A percentile compares a stretch with the other conserved stretches of the same genome.
phyloP scores from a whole-genome alignment of 345 rosid species.

The Microthlaspi erraticum region DNA sequence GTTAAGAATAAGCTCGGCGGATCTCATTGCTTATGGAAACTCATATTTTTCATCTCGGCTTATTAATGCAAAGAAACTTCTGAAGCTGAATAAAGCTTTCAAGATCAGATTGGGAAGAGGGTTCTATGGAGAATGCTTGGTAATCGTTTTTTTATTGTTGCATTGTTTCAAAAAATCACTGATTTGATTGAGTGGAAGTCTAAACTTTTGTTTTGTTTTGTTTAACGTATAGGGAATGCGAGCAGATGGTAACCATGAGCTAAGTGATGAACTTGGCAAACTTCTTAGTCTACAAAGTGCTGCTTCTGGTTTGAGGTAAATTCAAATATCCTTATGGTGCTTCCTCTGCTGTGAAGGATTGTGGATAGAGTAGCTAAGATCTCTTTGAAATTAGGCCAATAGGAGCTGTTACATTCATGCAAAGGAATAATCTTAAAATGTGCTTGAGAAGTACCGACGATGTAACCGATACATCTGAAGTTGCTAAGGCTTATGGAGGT shows the following conservation, averaged over 20 bases:
- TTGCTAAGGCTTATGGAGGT: slow-evolving; percentile 96
- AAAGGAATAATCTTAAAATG: slow-evolving; percentile 80
- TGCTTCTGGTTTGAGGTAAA: slow-evolving; percentile 76
- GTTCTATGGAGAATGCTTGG: slow-evolving; percentile 94
- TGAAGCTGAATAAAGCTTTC: slow-evolving; percentile 64
- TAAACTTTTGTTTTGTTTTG: neutral
- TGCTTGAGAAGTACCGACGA: slow-evolving; percentile 75
- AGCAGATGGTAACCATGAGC: slow-evolving; percentile 69
- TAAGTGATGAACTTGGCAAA: slow-evolving; percentile 76
- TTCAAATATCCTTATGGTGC: neutral
- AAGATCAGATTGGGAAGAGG: slow-evolving; percentile 80
- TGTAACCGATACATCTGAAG: slow-evolving; percentile 72
- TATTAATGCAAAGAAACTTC: slow-evolving; percentile 62
- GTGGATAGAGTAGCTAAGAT: neutral
- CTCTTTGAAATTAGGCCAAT: slow-evolving; percentile 63
- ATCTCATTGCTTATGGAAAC: slow-evolving; percentile 63
- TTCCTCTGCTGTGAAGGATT: neutral
- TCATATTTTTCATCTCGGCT: slow-evolving; percentile 51
- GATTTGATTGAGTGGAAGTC: neutral
- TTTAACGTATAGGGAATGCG: slow-evolving; percentile 62
- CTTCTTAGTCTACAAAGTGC: slow-evolving; percentile 79
- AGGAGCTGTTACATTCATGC: slow-evolving; percentile 80
- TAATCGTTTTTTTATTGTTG: slow-evolving; percentile 31
- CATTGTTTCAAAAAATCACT: slow-evolving; percentile 19
- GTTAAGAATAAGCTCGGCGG: slow-evolving; percentile 56